These are phyloP conservation scores for Pistacia vera DNA, from an alignment of 345 rosid genomes.

Conservation along the genomic window DNA sequence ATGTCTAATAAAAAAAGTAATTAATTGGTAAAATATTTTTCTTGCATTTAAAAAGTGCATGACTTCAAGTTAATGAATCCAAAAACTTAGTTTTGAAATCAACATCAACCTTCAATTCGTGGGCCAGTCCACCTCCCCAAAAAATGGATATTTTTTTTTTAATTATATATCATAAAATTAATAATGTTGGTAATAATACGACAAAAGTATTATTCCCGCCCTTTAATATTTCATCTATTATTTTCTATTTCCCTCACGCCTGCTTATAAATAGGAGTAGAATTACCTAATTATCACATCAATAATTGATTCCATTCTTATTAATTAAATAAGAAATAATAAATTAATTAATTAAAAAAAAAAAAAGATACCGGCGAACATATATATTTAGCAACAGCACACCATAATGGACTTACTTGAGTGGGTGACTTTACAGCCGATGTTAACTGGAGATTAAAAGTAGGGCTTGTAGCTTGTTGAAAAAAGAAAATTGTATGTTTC, in stretches of 20 bases:
- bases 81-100: conserved; percentile 22
- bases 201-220: conserved; percentile 19
- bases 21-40: background rate
- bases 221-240: background rate
- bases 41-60: conserved; percentile 4
- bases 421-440: background rate
- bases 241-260: background rate
- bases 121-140: conserved; percentile 1
- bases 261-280: too few species aligned
- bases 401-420: background rate
- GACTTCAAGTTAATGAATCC: conserved; percentile 17
- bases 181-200: conserved; percentile 11
- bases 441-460: background rate
- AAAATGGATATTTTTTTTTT: background rate
- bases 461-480: background rate
- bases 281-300: background rate
- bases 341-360: too few species aligned
- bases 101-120: conserved; percentile 27
- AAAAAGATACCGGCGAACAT: too few species aligned
- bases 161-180: background rate
- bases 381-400: background rate
- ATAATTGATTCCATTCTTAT: background rate
- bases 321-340: too few species aligned
- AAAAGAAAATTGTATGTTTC: background rate
- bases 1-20: background rate